Percentiles rank a stretch among this genome's conserved stretches.
These are phyloP conservation scores for Fusarium protoensiforme DNA, from an alignment of 2,329 filamentous ascomycete genomes.

Conservation along the genomic window DNA sequence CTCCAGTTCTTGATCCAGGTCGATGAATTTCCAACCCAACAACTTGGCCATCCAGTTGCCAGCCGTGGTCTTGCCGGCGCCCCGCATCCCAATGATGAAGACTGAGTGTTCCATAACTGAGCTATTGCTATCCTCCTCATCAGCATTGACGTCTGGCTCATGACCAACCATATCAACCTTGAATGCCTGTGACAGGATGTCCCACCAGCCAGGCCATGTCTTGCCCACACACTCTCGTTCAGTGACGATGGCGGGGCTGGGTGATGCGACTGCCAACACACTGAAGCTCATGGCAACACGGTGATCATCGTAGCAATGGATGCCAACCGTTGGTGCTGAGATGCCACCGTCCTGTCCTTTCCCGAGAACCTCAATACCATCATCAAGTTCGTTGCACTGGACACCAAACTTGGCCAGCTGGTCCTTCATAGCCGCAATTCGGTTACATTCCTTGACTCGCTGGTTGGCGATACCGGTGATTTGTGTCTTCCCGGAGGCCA, in stretches of 20 bases:
- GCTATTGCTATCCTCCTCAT: conserved; percentile 20
- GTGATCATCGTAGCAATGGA: conserved; percentile 97
- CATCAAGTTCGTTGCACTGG: conserved; percentile 85
- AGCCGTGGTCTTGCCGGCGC: conserved; percentile 94
- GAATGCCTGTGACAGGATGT: conserved; percentile 83
- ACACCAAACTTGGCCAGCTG: conserved; percentile 96
- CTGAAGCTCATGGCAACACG: conserved; percentile 99
- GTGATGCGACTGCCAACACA: conserved; percentile 80
- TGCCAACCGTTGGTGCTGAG: conserved; percentile 68
- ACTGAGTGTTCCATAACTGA: conserved; percentile 70
- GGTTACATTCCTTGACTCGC: conserved; percentile 97
- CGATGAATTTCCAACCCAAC: conserved; percentile 81
- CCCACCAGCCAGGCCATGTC: conserved; percentile 99
- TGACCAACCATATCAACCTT: conserved; percentile 80
- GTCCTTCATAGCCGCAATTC: conserved; percentile 94
- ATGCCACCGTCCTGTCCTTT: conserved; percentile 59
- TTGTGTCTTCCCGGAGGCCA: conserved; percentile 83
- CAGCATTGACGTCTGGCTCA: conserved; percentile 57
- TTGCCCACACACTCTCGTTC: conserved; percentile 96
- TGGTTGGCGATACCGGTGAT: conserved; percentile 98
- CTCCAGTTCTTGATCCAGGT: conserved; percentile 91
- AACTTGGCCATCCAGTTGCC: conserved; percentile 85
- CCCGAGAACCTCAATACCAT: conserved; percentile 84
- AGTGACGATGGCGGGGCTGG: conserved; percentile 78
- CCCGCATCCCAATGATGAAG: conserved; percentile 97